Percentiles rank a stretch among this genome's conserved stretches.
Evolutionary conservation across 371 early-diverging fungal genomes (phyloP).

Genomic region (Polyrhizophydium stewartii): DNA sequence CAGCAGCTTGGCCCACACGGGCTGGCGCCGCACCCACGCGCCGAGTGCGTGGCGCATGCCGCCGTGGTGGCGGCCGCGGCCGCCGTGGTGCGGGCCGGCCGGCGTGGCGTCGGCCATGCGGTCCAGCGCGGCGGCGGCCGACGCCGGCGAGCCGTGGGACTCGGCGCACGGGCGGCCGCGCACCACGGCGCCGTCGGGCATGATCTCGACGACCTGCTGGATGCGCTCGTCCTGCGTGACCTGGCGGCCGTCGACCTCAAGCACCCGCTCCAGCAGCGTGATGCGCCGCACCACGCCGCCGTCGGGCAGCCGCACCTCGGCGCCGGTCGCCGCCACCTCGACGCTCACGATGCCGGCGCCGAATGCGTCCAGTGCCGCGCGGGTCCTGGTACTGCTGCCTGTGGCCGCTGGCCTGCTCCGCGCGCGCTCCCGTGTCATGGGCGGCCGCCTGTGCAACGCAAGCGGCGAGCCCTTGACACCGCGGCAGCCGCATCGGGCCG

Average conservation of each 20-base stretch:
- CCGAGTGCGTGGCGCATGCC: no score
- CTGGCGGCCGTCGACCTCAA: conserved; percentile 60
- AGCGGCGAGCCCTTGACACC: no score
- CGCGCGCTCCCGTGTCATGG: no score
- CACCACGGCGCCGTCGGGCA: conserved; percentile 35
- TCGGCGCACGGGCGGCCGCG: neutral
- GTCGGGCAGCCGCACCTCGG: conserved; percentile 47
- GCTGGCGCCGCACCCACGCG: no score
- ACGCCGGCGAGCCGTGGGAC: neutral
- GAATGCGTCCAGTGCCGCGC: conserved; percentile 30
- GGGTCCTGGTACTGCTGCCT: neutral
- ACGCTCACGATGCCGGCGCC: conserved; percentile 65
- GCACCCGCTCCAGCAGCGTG: conserved; percentile 51
- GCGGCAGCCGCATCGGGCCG: no score
- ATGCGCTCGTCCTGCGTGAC: conserved; percentile 61
- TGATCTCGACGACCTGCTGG: conserved; percentile 63
- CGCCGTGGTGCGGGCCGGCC: no score
- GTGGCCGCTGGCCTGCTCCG: no score
- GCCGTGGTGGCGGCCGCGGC: no score
- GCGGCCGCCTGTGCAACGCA: no score
- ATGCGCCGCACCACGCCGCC: conserved; percentile 50
- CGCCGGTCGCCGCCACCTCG: conserved; percentile 53
- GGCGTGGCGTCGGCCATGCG: no score
- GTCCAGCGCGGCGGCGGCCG: no score
- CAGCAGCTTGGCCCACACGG: no score